Evolutionary conservation across 495 filamentous ascomycete genomes (phyloP), one percentile per base, ranked within the genome.

Genomic region (Lepraria neglecta): DNA sequence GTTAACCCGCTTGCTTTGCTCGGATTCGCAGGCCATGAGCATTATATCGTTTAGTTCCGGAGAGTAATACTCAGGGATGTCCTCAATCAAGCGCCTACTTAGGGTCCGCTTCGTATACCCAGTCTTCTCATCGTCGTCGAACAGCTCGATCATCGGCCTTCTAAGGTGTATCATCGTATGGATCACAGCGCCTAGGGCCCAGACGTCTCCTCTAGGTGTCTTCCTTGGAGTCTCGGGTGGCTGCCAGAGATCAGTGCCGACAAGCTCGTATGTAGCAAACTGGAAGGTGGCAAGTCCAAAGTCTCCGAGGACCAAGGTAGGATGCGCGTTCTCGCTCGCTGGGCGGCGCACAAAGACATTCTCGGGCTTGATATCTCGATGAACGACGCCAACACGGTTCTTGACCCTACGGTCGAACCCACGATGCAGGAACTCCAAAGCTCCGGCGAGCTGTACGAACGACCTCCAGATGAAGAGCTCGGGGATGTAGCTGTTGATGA

Each of bases 401-500:
- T 24, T 48, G 40, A n/a, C 28, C 30, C 42, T 51, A 24, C 53
- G 50, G 30, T 66, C 45, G 58, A 63, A 64, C n/a, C 64, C 81
- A 67, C 92, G 87, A 72, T 98, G 94, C 6, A 97, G 79, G 72
- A 96, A 97, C 21, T 89, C 94, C 58, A 98, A 80, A 59, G 94
- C 94, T 69, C 96, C 91, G 3, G 96, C 80, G 67, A 98, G 84
- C 65, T 97, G 91, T 27, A 96, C 80, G 27, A 91, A 89, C 68
- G 95, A 96, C 7, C 97, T 91, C 88, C 91, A 92, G 61, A 96
- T 92, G 64, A 98, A 92, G 15, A 89, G 90, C 74, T 98, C 94
- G 60, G 97, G 94, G 71, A 97, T 91, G 61, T 96, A 89, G 21
- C 90, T 84, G 9, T 90, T 91, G 67, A 95, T 90, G 4, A 9